phyloP scores from a whole-genome alignment of 345 rosid genomes.

The Brassica nigra region DNA sequence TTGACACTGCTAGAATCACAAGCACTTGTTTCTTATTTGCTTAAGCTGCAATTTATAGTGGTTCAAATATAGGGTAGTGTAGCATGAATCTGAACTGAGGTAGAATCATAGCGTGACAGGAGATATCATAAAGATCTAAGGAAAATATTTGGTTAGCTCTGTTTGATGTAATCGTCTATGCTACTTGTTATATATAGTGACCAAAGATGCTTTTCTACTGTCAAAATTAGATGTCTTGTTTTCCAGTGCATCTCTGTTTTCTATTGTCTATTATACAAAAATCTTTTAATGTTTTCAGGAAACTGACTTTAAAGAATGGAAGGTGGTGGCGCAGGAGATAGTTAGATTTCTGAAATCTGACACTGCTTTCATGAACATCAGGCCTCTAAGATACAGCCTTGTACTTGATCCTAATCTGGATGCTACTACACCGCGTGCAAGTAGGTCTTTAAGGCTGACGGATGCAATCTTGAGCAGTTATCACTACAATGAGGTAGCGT shows the following conservation, averaged over 20 bases:
- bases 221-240: slow-evolving; percentile 6
- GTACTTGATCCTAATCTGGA: slow-evolving; percentile 79
- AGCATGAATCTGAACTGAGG: neutral
- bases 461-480: slow-evolving; percentile 92
- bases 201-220: neutral
- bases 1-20: neutral
- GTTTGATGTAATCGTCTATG: slow-evolving; percentile 5
- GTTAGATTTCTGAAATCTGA: slow-evolving; percentile 94
- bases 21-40: neutral
- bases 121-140: neutral
- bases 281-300: slow-evolving; percentile 58
- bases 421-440: slow-evolving; percentile 47
- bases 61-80: neutral
- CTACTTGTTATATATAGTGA: slow-evolving; percentile 11
- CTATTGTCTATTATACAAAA: neutral
- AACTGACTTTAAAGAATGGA: slow-evolving; percentile 94
- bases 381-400: slow-evolving; percentile 91
- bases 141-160: neutral
- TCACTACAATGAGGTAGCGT: slow-evolving; percentile 80
- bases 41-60: neutral
- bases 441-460: slow-evolving; percentile 67
- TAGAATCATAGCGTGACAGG: neutral
- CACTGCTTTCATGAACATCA: slow-evolving; percentile 88
- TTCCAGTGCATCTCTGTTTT: neutral
- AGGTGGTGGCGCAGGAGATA: slow-evolving; percentile 93